Conservation (phyloP, 208 protist genomes). For the Leishmania turanica region DNA sequence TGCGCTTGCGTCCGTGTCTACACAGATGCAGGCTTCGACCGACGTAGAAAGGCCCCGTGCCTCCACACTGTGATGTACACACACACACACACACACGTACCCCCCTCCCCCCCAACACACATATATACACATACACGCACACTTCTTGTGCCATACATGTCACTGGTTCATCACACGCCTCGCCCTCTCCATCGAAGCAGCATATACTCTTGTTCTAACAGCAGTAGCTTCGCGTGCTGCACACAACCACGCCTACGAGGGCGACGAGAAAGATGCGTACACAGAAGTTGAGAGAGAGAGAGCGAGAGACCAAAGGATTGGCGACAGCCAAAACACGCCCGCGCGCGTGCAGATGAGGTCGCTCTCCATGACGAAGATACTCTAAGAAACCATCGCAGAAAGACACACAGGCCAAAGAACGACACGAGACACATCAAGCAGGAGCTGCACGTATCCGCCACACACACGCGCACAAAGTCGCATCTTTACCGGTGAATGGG, state of each 20-base stretch:
- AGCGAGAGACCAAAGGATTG: conserved; percentile 4
- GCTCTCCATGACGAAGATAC: neutral
- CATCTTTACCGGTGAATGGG: neutral
- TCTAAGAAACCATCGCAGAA: neutral
- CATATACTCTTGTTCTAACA: neutral
- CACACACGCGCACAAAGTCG: neutral
- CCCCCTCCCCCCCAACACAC: too few relatives aligned
- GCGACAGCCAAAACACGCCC: neutral
- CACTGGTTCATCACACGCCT: neutral
- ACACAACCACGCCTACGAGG: neutral
- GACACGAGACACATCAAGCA: neutral
- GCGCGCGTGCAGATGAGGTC: neutral
- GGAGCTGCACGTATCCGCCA: neutral
- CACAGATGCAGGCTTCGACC: neutral
- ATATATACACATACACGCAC: neutral
- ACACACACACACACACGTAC: too few relatives aligned
- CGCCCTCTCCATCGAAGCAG: neutral
- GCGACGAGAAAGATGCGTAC: neutral
- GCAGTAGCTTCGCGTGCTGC: neutral
- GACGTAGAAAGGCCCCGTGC: neutral
- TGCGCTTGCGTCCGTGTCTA: neutral
- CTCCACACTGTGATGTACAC: too few relatives aligned
- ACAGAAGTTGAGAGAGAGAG: conserved; percentile 1
- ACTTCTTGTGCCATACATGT: neutral
- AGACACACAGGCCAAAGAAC: neutral